Evolutionary conservation across 352 stramenopile species (phyloP).

Genomic region (Phytophthora pseudosyringae): DNA sequence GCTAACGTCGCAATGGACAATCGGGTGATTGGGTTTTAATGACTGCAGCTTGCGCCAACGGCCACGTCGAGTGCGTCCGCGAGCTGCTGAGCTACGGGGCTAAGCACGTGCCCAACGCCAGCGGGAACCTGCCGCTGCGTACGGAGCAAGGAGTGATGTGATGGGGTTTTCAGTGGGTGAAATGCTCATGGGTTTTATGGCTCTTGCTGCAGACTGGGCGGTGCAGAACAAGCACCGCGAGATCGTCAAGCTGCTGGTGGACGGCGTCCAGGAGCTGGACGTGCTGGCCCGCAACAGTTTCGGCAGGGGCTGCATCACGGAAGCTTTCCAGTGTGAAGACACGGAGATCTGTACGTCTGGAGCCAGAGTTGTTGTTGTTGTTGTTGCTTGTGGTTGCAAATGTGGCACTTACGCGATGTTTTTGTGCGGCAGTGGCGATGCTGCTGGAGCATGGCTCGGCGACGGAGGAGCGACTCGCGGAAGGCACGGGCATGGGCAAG

Average conservation of each 20-base stretch:
- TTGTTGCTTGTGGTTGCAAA: too few relatives aligned
- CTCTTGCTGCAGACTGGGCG: conserved; percentile 68
- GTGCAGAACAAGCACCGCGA: conserved; percentile 89
- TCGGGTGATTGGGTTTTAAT: conserved; percentile 10
- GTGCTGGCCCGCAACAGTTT: conserved; percentile 87
- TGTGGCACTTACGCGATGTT: neutral
- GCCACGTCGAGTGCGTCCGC: conserved; percentile 66
- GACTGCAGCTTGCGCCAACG: conserved; percentile 76
- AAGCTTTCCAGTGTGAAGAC: conserved; percentile 87
- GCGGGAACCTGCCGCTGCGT: conserved; percentile 82
- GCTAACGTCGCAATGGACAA: conserved; percentile 1
- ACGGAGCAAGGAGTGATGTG: conserved; percentile 15
- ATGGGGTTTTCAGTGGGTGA: neutral
- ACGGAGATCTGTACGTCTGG: conserved; percentile 75
- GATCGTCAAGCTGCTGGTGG: conserved; percentile 77
- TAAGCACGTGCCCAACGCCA: conserved; percentile 71
- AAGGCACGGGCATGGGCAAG: conserved; percentile 76
- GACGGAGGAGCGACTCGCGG: conserved; percentile 76
- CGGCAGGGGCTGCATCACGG: conserved; percentile 79
- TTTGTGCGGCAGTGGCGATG: conserved; percentile 53
- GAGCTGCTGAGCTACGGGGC: conserved; percentile 63
- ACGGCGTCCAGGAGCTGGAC: conserved; percentile 72
- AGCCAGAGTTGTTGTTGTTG: too few relatives aligned
- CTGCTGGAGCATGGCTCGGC: conserved; percentile 84
- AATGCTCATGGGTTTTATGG: conserved; percentile 12